Evolutionary conservation across 1,284 basidiomycete species (phyloP).

Genomic region (Apiotrichum montevideense): DNA sequence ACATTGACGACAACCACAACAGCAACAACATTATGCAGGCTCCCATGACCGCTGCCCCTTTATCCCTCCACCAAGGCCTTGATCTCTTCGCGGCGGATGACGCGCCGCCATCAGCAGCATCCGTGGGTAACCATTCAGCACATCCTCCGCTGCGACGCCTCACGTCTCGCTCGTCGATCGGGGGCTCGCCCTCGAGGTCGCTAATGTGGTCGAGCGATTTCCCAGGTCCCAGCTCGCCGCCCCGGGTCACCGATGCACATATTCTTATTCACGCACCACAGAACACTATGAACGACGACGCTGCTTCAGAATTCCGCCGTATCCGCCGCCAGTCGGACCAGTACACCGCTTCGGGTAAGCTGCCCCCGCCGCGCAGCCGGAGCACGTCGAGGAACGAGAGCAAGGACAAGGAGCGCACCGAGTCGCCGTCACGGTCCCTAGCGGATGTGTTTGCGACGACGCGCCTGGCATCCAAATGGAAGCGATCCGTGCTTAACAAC

Average conservation of each 20-base stretch:
- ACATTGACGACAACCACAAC: constrained; percentile 6
- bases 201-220: constrained; percentile 3
- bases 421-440: constrained; percentile 1
- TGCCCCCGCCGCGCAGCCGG: background rate
- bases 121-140: background rate
- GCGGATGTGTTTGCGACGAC: constrained; percentile 5
- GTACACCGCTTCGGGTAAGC: background rate
- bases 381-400: background rate
- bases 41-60: background rate
- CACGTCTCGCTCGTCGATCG: background rate
- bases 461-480: constrained; percentile 16
- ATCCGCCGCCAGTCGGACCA: constrained; percentile 11
- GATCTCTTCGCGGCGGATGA: constrained; percentile 10
- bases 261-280: constrained; percentile 32
- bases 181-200: background rate
- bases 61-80: background rate
- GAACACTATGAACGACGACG: constrained; percentile 7
- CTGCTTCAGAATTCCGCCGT: constrained; percentile 11
- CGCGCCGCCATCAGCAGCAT: background rate
- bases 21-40: background rate
- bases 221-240: constrained; percentile 35
- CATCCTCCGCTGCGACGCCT: background rate
- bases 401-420: background rate
- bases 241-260: constrained; percentile 28
- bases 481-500: constrained; percentile 11